These are phyloP conservation scores for Quercus lobata DNA, from an alignment of 331 rosid species.

Conservation along the genomic window DNA sequence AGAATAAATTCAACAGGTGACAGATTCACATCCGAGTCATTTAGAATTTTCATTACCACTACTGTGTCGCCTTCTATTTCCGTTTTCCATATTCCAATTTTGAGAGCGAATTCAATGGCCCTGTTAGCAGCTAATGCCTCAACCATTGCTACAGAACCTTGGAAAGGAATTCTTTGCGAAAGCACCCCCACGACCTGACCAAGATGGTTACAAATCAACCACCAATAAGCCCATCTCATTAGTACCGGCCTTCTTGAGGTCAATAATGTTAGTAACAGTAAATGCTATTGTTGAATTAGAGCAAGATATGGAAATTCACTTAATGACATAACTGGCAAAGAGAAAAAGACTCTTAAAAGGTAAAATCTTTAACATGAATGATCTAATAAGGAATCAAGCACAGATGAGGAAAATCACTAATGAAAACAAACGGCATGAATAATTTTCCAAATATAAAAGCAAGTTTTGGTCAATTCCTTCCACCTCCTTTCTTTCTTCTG, in stretches of 20 bases:
- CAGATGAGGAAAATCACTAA: neutral
- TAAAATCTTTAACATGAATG: constrained; percentile 13
- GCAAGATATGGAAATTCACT: neutral
- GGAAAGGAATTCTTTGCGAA: no score
- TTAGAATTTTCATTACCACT: no score
- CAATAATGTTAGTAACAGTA: neutral
- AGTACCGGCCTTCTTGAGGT: no score
- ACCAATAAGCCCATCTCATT: no score
- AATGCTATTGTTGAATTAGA: neutral
- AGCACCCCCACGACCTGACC: no score
- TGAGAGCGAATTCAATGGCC: no score
- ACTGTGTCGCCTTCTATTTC: no score
- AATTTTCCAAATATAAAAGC: neutral
- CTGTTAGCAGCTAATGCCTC: no score
- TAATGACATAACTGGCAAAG: neutral
- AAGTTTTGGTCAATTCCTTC: neutral
- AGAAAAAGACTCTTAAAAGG: neutral
- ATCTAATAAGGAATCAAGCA: constrained; percentile 13
- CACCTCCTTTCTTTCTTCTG: neutral
- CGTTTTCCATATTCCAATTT: no score
- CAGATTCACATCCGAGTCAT: neutral
- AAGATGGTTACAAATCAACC: no score
- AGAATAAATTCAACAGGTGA: neutral
- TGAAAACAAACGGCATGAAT: neutral
- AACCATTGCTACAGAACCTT: no score